Conservation (phyloP, 495 filamentous ascomycete genomes). For the Tuber microsphaerosporum region DNA sequence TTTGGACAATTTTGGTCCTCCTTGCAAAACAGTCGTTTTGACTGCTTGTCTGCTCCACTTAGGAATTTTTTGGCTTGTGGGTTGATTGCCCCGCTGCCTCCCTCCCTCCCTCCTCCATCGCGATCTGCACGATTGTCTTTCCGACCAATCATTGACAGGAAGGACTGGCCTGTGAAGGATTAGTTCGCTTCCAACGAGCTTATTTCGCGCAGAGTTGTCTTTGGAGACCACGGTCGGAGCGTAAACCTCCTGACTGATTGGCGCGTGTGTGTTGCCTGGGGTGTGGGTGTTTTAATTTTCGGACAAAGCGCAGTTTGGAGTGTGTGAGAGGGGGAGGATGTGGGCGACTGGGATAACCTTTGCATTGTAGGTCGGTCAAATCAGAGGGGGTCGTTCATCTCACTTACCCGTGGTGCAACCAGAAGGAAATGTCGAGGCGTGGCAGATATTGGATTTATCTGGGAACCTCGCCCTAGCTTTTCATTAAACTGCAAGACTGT, state of each 20-base stretch:
- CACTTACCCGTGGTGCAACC: neutral
- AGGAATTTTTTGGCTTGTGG: neutral
- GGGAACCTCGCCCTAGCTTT: constrained; percentile 1
- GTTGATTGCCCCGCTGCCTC: neutral
- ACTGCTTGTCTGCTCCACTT: neutral
- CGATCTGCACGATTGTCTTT: neutral
- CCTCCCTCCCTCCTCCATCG: neutral
- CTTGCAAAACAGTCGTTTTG: neutral
- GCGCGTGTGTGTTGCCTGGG: neutral
- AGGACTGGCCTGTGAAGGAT: neutral
- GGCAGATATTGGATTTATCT: neutral
- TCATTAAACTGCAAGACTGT: neutral
- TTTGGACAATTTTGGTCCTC: constrained; percentile 2
- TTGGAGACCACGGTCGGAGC: neutral
- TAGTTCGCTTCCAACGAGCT: neutral
- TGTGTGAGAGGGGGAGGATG: neutral
- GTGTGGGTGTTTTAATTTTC: neutral
- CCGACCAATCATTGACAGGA: neutral
- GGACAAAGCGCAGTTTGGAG: neutral
- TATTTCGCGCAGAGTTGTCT: constrained; percentile 2
- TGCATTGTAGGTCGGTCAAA: neutral
- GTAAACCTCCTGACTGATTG: neutral
- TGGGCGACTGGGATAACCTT: neutral
- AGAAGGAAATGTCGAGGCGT: neutral
- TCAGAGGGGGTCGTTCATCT: neutral